Percentiles rank a stretch among this genome's conserved stretches.
Conservation (phyloP, 176 grass and related monocot genomes). For the Eremochloa ophiuroides region DNA sequence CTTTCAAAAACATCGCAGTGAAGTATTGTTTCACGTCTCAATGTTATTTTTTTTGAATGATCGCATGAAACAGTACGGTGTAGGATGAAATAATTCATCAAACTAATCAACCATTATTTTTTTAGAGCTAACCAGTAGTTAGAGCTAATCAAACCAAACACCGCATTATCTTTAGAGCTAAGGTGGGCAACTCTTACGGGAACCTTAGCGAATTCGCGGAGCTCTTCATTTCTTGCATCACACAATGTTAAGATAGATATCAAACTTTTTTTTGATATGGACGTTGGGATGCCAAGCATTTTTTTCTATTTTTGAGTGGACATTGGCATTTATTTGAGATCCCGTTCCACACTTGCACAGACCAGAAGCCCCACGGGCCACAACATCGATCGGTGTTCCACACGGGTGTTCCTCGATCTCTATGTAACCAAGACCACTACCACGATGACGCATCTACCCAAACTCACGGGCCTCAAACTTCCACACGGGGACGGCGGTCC, state of each 20-base stretch:
- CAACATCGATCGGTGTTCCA: neutral
- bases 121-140: too few relatives aligned
- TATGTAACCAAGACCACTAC: neutral
- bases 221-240: neutral
- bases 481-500: neutral
- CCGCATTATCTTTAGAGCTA: too few relatives aligned
- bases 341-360: constrained; percentile 7
- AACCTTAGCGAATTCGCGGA: too few relatives aligned
- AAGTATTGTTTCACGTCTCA: too few relatives aligned
- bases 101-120: too few relatives aligned
- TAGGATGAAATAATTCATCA: too few relatives aligned
- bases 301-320: neutral
- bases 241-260: neutral
- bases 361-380: neutral
- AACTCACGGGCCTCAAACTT: neutral
- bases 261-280: neutral
- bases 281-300: neutral
- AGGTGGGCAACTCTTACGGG: too few relatives aligned
- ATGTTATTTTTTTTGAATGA: too few relatives aligned
- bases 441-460: neutral
- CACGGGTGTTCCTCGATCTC: constrained; percentile 7
- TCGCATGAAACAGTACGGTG: too few relatives aligned
- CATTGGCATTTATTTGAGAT: neutral
- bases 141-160: too few relatives aligned
- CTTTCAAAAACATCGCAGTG: too few relatives aligned